Evolutionary conservation across 495 filamentous ascomycete genomes (phyloP).

Genomic region (Xanthoparmelia taractica): DNA sequence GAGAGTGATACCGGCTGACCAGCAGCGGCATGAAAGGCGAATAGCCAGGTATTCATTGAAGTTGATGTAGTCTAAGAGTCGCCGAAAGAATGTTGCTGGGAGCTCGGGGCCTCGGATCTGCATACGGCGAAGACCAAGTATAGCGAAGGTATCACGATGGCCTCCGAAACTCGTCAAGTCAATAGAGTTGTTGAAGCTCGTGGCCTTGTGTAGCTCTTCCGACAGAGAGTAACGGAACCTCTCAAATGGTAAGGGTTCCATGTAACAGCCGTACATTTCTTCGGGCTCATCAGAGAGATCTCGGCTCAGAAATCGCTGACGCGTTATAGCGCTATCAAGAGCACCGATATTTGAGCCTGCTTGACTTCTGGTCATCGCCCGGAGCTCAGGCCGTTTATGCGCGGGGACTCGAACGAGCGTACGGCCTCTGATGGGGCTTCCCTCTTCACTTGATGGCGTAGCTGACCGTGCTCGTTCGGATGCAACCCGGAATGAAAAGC

Average conservation of each 20-base stretch:
- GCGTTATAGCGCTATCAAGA: conserved; percentile 4
- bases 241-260: conserved; percentile 17
- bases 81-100: conserved; percentile 19
- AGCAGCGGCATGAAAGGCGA: conserved; percentile 31
- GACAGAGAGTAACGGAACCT: conserved; percentile 19
- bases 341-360: neutral
- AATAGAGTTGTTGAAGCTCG: conserved; percentile 12
- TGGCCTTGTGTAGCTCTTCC: conserved; percentile 16
- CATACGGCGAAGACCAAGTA: conserved; percentile 16
- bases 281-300: conserved; percentile 10
- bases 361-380: conserved; percentile 1
- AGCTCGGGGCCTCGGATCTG: conserved; percentile 6
- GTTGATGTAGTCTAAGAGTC: conserved; percentile 22
- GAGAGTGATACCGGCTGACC: conserved; percentile 21
- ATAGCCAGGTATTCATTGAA: conserved; percentile 25
- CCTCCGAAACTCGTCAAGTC: conserved; percentile 20
- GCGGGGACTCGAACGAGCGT: conserved; percentile 10
- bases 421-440: conserved; percentile 22
- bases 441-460: conserved; percentile 14
- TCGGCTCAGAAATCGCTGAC: conserved; percentile 13
- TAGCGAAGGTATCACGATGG: conserved; percentile 24
- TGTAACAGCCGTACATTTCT: neutral
- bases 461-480: neutral
- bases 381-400: neutral
- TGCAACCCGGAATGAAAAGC: conserved; percentile 6